Evolutionary conservation across 2,329 filamentous ascomycete species (phyloP).

Genomic region (Knoxdaviesia capensis): DNA sequence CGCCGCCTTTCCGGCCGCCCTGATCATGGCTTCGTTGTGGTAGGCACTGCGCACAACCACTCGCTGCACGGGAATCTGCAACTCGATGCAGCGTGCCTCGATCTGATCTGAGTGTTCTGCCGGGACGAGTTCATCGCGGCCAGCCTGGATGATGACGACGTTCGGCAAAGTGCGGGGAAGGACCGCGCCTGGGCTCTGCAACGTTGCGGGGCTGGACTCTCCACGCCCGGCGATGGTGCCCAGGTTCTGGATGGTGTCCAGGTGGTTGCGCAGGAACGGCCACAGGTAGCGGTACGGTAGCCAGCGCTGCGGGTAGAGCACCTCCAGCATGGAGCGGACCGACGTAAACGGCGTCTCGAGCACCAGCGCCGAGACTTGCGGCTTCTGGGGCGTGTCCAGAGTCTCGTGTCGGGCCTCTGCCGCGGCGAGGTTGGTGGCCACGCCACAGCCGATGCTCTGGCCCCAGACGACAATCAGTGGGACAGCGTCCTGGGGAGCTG

Average conservation of each 20-base stretch:
- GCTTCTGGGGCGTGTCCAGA: neutral
- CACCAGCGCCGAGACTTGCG: slow-evolving; percentile 26
- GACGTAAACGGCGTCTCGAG: slow-evolving; percentile 62
- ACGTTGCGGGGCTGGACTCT: too few relatives aligned
- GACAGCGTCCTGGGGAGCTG: slow-evolving; percentile 6
- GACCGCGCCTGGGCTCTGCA: slow-evolving; percentile 9
- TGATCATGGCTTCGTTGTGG: slow-evolving; percentile 34
- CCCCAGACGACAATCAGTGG: slow-evolving; percentile 47
- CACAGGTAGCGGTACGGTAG: slow-evolving; percentile 57
- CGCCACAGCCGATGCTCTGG: slow-evolving; percentile 55
- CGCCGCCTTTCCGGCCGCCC: too few relatives aligned
- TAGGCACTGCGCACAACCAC: slow-evolving; percentile 25
- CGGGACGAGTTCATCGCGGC: slow-evolving; percentile 38
- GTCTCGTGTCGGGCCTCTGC: slow-evolving; percentile 3
- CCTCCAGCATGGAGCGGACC: slow-evolving; percentile 47
- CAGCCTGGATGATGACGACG: slow-evolving; percentile 33
- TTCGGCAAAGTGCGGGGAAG: slow-evolving; percentile 10
- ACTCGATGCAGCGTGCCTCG: slow-evolving; percentile 22
- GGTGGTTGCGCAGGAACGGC: slow-evolving; percentile 49
- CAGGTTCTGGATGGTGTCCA: slow-evolving; percentile 33
- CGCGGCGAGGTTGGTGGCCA: slow-evolving; percentile 42
- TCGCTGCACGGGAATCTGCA: slow-evolving; percentile 24
- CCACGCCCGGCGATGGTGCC: slow-evolving; percentile 15
- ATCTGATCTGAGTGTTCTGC: slow-evolving; percentile 25
- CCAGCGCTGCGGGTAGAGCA: slow-evolving; percentile 62